Conservation (phyloP, 768 basidiomycete genomes). For the Agaricus blazei region DNA sequence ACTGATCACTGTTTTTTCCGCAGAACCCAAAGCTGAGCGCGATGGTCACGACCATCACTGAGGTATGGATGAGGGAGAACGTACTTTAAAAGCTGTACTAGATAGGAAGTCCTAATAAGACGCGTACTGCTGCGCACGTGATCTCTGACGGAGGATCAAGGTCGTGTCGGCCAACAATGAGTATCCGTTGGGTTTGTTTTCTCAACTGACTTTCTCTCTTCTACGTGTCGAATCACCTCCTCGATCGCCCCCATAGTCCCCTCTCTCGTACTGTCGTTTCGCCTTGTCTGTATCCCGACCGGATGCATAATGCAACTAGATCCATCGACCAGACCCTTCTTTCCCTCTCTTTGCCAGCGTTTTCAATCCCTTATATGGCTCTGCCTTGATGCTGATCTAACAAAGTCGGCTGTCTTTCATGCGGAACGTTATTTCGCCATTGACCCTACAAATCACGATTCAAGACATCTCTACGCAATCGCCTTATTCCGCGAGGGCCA, state of each 20-base stretch:
- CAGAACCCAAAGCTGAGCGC: constrained; percentile 68
- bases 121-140: constrained; percentile 8
- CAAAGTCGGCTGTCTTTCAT: constrained; percentile 81
- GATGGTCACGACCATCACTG: constrained; percentile 72
- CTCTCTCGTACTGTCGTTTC: constrained; percentile 26
- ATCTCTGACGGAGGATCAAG: constrained; percentile 8
- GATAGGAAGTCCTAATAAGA: constrained; percentile 2
- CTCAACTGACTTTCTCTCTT: neutral
- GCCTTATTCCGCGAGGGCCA: constrained; percentile 66
- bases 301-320: constrained; percentile 49
- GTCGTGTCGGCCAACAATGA: neutral
- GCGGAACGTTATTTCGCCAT: constrained; percentile 79
- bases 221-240: constrained; percentile 6
- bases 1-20: neutral
- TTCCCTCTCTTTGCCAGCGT: constrained; percentile 59
- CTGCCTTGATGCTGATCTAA: constrained; percentile 77
- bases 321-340: constrained; percentile 33
- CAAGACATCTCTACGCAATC: constrained; percentile 81
- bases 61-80: constrained; percentile 10
- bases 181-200: constrained; percentile 2
- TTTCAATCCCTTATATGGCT: constrained; percentile 75
- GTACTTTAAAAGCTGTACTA: constrained; percentile 6
- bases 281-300: constrained; percentile 1
- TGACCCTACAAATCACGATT: constrained; percentile 69
- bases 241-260: neutral